Evolutionary conservation across 1,284 basidiomycete genomes (phyloP).

Genomic region (Boletus sp.): DNA sequence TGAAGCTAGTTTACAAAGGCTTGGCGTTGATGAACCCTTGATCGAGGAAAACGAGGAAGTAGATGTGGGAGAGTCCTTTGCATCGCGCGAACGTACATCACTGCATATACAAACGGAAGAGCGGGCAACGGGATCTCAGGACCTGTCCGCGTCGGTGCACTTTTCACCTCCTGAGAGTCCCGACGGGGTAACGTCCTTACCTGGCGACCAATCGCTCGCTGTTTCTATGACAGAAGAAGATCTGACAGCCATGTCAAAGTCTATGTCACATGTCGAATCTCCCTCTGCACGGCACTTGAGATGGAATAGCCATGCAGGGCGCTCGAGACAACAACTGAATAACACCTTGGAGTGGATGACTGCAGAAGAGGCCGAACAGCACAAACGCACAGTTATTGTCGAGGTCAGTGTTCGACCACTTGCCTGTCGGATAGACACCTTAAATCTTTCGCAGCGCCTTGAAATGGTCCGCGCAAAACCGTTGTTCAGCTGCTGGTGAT

Average conservation of each 20-base stretch:
- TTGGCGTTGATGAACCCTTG: constrained; percentile 55
- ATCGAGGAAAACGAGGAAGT: constrained; percentile 45
- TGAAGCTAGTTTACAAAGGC: constrained; percentile 69
- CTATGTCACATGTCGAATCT: constrained; percentile 57
- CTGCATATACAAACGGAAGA: constrained; percentile 27
- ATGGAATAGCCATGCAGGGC: constrained; percentile 40
- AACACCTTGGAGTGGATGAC: constrained; percentile 66
- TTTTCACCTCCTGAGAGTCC: constrained; percentile 50
- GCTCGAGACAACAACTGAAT: constrained; percentile 32
- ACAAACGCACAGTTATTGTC: constrained; percentile 58
- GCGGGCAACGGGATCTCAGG: constrained; percentile 24
- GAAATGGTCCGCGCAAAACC: constrained; percentile 67
- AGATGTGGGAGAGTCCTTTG: constrained; percentile 51
- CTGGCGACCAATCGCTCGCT: constrained; percentile 45
- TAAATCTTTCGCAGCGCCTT: constrained; percentile 48
- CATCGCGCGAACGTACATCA: constrained; percentile 18
- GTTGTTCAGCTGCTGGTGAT: constrained; percentile 67
- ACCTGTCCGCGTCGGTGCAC: constrained; percentile 36
- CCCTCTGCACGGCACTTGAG: constrained; percentile 38
- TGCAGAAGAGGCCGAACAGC: constrained; percentile 42
- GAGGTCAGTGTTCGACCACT: constrained; percentile 51
- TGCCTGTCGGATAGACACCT: background rate
- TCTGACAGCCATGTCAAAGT: constrained; percentile 68
- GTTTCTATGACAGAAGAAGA: constrained; percentile 67
- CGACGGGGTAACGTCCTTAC: constrained; percentile 45